These are phyloP conservation scores for Pelargonium cotyledonis DNA, from an alignment of 441 rosid species.

Conservation along the genomic window DNA sequence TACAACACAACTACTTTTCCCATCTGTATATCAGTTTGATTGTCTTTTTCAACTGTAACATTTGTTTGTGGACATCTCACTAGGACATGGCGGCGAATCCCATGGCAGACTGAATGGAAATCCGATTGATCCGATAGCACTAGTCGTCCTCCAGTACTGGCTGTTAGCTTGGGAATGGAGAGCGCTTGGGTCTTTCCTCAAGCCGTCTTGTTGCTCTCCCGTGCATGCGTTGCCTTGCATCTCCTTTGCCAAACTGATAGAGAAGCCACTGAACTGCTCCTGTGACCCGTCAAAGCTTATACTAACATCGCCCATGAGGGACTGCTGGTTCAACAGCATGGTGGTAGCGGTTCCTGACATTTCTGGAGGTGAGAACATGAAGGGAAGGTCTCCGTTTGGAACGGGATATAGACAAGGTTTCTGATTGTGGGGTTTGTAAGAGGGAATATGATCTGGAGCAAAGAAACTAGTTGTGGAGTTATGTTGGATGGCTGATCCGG, in stretches of 20 bases:
- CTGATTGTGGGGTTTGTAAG: not conserved
- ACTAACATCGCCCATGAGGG: too few relatives aligned
- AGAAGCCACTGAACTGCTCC: constrained; percentile 31
- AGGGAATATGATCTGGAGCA: too few relatives aligned
- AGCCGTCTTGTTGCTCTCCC: constrained; percentile 17
- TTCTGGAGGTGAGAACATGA: constrained; percentile 35
- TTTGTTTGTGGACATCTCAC: constrained; percentile 48
- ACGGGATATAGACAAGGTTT: constrained; percentile 22
- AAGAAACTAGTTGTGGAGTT: constrained; percentile 7
- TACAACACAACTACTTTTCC: too few relatives aligned
- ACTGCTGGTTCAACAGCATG: constrained; percentile 23
- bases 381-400: constrained; percentile 26
- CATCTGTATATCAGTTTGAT: constrained; percentile 1
- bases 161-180: not conserved
- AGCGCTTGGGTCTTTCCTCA: constrained; percentile 22
- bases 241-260: constrained; percentile 34
- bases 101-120: constrained; percentile 63
- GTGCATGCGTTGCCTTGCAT: constrained; percentile 3
- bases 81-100: constrained; percentile 53
- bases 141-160: too few relatives aligned
- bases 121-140: constrained; percentile 23
- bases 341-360: constrained; percentile 22
- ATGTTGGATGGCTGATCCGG: constrained; percentile 20
- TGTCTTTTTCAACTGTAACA: constrained; percentile 36
- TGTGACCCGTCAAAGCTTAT: constrained; percentile 31